A percentile compares a stretch with the other conserved stretches of the same genome.
phyloP scores from a whole-genome alignment of 331 rosid species.

The Saraca asoca region DNA sequence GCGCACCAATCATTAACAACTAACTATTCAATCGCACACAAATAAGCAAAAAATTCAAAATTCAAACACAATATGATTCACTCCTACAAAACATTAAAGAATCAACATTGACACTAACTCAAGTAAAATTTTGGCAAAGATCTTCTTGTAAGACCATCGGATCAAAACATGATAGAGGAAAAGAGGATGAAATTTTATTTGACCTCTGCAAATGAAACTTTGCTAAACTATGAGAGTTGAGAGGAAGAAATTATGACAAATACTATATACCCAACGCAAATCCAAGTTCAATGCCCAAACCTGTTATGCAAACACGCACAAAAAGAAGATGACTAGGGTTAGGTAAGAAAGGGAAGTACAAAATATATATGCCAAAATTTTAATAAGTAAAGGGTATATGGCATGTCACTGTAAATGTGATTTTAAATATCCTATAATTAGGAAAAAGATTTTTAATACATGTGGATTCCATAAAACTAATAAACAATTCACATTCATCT shows the following conservation, averaged over 20 bases:
- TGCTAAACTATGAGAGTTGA: neutral
- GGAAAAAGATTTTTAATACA: no score
- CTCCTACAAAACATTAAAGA: neutral
- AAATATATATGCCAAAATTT: no score
- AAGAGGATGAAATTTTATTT: neutral
- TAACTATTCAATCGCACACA: neutral
- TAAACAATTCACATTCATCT: no score
- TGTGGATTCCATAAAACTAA: no score
- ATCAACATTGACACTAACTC: neutral
- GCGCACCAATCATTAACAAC: neutral
- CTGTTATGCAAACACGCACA: no score
- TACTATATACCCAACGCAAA: slow-evolving; percentile 51
- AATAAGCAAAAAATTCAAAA: neutral
- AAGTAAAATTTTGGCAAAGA: slow-evolving; percentile 1
- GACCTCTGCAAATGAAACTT: slow-evolving; percentile 37
- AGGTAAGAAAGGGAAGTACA: no score
- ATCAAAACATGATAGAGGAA: neutral
- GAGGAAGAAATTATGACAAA: slow-evolving; percentile 20
- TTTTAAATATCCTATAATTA: no score
- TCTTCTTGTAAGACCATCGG: no score
- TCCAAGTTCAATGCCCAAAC: slow-evolving; percentile 15
- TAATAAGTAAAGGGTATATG: no score
- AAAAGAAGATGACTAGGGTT: no score
- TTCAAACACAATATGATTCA: neutral
- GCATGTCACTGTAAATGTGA: no score